phyloP scores from a whole-genome alignment of 129 eudicot species.

The Apium graveolens region DNA sequence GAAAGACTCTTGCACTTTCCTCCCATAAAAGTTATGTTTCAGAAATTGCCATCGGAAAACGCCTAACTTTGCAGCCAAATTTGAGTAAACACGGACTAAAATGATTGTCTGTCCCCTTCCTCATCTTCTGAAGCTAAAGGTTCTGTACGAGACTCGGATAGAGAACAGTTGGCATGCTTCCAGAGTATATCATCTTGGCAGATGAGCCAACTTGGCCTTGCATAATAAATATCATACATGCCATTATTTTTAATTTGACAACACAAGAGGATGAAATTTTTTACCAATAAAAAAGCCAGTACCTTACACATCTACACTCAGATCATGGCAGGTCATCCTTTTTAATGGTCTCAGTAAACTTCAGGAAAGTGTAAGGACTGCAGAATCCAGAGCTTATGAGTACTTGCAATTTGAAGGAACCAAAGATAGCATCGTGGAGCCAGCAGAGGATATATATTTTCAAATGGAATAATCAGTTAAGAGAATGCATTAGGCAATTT shows the following conservation, averaged over 20 bases:
- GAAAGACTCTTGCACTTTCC: too few relatives aligned
- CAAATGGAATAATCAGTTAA: not conserved
- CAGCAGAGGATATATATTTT: not conserved
- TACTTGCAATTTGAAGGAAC: not conserved
- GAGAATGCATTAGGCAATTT: not conserved
- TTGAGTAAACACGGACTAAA: not conserved
- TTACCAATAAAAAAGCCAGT: not conserved
- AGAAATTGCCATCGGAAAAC: not conserved
- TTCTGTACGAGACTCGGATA: not conserved
- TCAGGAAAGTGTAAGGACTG: not conserved
- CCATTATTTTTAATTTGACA: not conserved
- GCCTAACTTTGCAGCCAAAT: not conserved
- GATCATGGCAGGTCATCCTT: not conserved
- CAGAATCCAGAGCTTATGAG: not conserved
- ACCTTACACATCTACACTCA: constrained; percentile 1
- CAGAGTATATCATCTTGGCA: not conserved
- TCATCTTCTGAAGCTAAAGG: not conserved
- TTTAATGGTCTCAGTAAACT: not conserved
- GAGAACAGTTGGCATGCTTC: not conserved
- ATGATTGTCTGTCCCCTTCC: not conserved
- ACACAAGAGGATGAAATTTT: not conserved
- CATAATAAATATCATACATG: not conserved
- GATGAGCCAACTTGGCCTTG: not conserved
- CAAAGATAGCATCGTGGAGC: not conserved
- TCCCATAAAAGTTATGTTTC: not conserved